phyloP scores from a whole-genome alignment of 1,284 basidiomycete genomes.

The Heliocybe sulcata region DNA sequence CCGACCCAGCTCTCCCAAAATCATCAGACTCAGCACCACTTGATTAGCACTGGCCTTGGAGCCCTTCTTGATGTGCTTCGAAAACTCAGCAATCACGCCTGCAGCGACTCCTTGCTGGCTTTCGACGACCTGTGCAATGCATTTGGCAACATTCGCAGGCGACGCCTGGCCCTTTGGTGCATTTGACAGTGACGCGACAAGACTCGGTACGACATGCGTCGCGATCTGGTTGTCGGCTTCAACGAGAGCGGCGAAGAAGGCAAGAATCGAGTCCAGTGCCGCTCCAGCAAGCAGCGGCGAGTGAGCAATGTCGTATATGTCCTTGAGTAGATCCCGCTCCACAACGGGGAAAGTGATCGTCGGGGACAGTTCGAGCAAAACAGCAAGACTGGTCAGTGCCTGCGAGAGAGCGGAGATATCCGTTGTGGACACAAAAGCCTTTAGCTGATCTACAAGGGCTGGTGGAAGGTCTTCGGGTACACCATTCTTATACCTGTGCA shows the following conservation, averaged over 20 bases:
- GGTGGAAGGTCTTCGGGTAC: conserved; percentile 58
- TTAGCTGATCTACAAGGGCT: conserved; percentile 66
- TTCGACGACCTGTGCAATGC: conserved; percentile 75
- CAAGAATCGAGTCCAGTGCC: conserved; percentile 73
- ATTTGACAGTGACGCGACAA: conserved; percentile 58
- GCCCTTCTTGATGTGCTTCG: conserved; percentile 66
- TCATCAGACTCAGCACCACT: conserved; percentile 77
- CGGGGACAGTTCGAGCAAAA: conserved; percentile 68
- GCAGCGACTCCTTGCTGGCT: conserved; percentile 65
- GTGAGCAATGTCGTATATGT: conserved; percentile 67
- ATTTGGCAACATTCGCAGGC: conserved; percentile 71
- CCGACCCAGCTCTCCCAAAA: conserved; percentile 86
- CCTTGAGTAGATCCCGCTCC: conserved; percentile 60
- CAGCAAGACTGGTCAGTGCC: conserved; percentile 62
- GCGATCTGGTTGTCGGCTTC: conserved; percentile 76
- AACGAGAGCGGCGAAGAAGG: conserved; percentile 80
- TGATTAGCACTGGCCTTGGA: conserved; percentile 60
- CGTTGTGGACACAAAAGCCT: conserved; percentile 59
- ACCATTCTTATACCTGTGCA: conserved; percentile 51
- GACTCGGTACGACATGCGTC: conserved; percentile 65
- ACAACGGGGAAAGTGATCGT: conserved; percentile 61
- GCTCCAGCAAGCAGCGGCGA: conserved; percentile 72
- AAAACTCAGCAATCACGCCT: conserved; percentile 76
- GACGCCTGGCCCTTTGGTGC: conserved; percentile 47
- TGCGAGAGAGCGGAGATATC: conserved; percentile 79